Base-by-base conservation (phyloP, 148 eudicot genomes). In the Amaranthus palmeri region DNA sequence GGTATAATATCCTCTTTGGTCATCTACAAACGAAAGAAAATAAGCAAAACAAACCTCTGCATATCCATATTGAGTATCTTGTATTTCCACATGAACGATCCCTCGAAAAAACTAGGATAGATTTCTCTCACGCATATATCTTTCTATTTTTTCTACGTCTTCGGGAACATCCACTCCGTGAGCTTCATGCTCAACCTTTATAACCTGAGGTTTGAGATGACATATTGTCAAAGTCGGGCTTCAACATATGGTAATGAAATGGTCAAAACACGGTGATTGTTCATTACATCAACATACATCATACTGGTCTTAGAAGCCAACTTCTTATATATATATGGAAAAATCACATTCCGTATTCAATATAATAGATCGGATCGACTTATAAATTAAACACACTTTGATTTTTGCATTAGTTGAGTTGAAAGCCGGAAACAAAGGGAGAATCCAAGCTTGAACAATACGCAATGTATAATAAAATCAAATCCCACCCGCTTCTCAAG, bases 101-200 rank as follows among this genome's bases (percentile, higher is more conserved):
- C 40, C 15, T 51, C 6, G 47, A 36, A 57, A 4, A 77, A 25
- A 40, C 76, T 80, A 92, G 48, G 83, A 79, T 72, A 90, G 71
- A 79, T 92, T 88, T 59, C 83, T 85, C 76, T 88, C 88, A 12
- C 81, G 91, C 97, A 88, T 86, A 64, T 75, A 85, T 45, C 59
- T 68, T 80, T 92, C 97, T 52, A 88, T 84, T 86, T 90, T 90
- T 61, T 80, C 90, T 51, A 88, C 86, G 74, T 92, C 96, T 83
- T 84, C 91, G 43, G 93, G 96, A 68, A 81, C 79, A 65, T 92
- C 97, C 55, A 88, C 93, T 61, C 96, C 96, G 75, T 88, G 96
- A 67, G 88, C 83, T 57, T 90, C 91, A 73, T 92, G 97, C 45
- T 90, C 91, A 4, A 92, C 91, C 87, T 84, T 90, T 67, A 90